Base-by-base conservation (phyloP, 179 eudicot species). In the Spergularia azorica region DNA sequence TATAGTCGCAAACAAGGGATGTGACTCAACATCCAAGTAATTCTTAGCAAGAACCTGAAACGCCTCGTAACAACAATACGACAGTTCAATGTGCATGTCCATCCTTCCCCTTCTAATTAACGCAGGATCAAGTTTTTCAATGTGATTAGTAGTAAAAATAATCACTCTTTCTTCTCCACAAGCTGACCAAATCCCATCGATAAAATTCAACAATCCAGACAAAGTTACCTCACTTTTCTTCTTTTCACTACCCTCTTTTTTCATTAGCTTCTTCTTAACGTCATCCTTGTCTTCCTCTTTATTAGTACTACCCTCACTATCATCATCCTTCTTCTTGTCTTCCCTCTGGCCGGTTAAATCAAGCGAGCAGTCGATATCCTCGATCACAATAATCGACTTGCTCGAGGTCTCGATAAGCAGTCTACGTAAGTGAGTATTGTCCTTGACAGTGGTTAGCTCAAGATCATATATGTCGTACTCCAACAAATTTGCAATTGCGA, bases 41-140 rank as follows among this genome's bases (percentile, higher is more conserved):
- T 85, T 87, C 48, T 59, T 72, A 0, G 88, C 90, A 41, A 87
- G 71, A 55, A 84, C 75, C 75, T 78, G 79, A 43, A 87, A 87
- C 0, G 86, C 83, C 17, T 85, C 84, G 15, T 69, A 87, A 17
- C 84, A 41, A 18, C 90, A 87, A 55, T 79, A 80, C 1, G 83
- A 77, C 41, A 87, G 73, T 80, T 80, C 86, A 14, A 87, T 87
- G 46, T 80, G 90, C 84, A 82, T 84, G 62, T 87, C 90, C 90
- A 87, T 87, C 63, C 90, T 69, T 4, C 90, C 90, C 48, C 77
- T 83, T 56, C 90, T 74, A 63, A 87, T 76, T 39, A 87, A 65
- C 3, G 90, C 90, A 10, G 83, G 79, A 56, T 87, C 90, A 2
- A 87, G 84, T 36, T 82, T 80, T 61, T 86, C 90, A 15, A 82